Base-by-base conservation (phyloP, 1,284 basidiomycete species). In the Apiotrichum domesticum region DNA sequence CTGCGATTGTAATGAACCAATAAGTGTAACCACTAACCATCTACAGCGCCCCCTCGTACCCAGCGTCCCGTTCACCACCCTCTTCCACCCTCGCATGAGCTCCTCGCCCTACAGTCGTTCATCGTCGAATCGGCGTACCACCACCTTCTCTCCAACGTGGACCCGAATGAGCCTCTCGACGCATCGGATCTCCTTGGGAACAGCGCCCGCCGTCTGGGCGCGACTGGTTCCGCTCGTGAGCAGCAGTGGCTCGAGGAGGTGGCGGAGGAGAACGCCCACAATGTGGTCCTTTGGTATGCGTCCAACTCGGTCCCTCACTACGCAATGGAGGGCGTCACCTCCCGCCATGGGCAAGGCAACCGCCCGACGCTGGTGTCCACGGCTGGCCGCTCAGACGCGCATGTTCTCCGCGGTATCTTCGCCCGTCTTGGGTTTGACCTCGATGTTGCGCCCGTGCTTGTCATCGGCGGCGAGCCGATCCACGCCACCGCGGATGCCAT, bases 61-160 rank as follows among this genome's bases (percentile, higher is more conserved):
- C 41, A 60, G 43, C 62, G 62, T 35, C 69, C 70, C 4, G 58
- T 61, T 11, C 21, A 65, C 14, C 69, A 66, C 52, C 67, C 71
- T 4, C 58, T 74, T 6, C 72, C 74, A 1, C 32, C 55, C 0
- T 55, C 69, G 1, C 73, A 75, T 63, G 74, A 77, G 57, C 66
- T 77, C 3, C 66, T 77, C 11, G 76, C 74, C 3, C 64, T 77
- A 8, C 74, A 75, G 58, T 71, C 71, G 0, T 76, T 71, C 58
- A 61, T 76, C 37, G 62, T 74, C 21, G 64, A 71, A 46, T 66
- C 66, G 2, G 56, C 61, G 6, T 66, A 67, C 55, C 66, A 74
- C 58, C 39, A 63, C 14, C 66, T 77, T n/a, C 64, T 68, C 0
- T n/a, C 51, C 3, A 37, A 58, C 44, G 43, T 71, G 32, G 68